Base-by-base conservation (phyloP, 2,329 filamentous ascomycete genomes). In the Exophiala alcalophila region DNA sequence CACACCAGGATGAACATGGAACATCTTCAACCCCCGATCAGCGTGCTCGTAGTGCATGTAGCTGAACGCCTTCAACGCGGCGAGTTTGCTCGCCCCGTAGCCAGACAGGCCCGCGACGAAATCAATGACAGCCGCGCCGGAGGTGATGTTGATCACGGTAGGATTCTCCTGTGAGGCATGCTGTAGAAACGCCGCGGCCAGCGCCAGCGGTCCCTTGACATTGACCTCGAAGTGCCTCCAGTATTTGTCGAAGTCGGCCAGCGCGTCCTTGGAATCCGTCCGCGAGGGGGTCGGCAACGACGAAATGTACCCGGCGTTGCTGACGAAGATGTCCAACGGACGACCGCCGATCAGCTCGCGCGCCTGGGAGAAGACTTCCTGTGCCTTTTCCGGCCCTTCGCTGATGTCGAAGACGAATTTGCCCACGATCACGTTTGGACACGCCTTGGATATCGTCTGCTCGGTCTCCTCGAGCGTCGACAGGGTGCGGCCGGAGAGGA, bases 1-100 rank as follows among this genome's bases (percentile, higher is more conserved):
- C n/a, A 38, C 18, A 3, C 70, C 71, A 0, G 71, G 71, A 16
- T 74, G 69, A 12, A 72, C 53, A 23, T 68, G 64, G 6, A 66
- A 55, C 0, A 72, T 61, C 10, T 59, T 55, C 7, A 71, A 29
- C 4, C 55, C 53, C 0, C 63, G 63, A 41, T 70, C 64, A 16
- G 19, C 15, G 11, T 41, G 19, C 35, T 70, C 69, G 4, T 56
- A 44, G 2, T 58, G 61, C n/a, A 72, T 52, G 31, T 60, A 62
- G 34, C 72, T 65, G 33, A 71, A 63, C 12, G 70, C 45, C 44
- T 66, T 69, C 28, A 61, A 58, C 0, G 61, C 53, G 0, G 66
- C 65, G 11, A 69, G 45, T 57, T 73, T 74, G 30, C 65, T 65
- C 0, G 61, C 59, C 10, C 62, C 57, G 53, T 73, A 74, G 1